These are phyloP conservation scores for Metschnikowia kunwiensis DNA, from an alignment of 805 yeast genomes.

Conservation along the genomic window DNA sequence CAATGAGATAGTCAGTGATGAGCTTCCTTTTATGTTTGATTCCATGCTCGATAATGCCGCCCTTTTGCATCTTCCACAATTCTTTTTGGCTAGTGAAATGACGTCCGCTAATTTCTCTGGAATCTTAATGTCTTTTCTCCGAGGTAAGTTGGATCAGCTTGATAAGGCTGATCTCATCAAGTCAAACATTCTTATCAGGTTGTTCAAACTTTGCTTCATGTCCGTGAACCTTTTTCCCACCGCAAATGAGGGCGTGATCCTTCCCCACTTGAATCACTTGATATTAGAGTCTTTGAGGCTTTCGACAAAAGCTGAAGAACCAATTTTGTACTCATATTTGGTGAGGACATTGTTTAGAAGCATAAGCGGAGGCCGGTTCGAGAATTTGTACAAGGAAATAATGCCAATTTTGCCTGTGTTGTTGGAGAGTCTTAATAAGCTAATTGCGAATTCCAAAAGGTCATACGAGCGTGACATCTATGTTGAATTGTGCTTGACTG, in stretches of 20 bases:
- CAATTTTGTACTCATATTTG: slow-evolving; percentile 82
- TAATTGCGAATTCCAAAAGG: slow-evolving; percentile 77
- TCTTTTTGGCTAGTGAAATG: slow-evolving; percentile 89
- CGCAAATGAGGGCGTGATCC: slow-evolving; percentile 79
- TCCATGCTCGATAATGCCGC: slow-evolving; percentile 82
- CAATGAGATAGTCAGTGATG: slow-evolving; percentile 83
- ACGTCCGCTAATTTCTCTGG: slow-evolving; percentile 92
- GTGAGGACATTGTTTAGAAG: slow-evolving; percentile 88
- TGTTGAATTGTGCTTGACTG: slow-evolving; percentile 91
- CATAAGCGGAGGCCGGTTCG: slow-evolving; percentile 96
- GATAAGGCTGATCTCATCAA: slow-evolving; percentile 78
- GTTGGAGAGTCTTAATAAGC: slow-evolving; percentile 77
- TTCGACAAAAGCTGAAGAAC: slow-evolving; percentile 85
- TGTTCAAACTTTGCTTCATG: slow-evolving; percentile 93
- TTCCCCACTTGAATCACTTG: slow-evolving; percentile 83
- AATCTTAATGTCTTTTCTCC: slow-evolving; percentile 70
- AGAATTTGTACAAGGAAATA: slow-evolving; percentile 85
- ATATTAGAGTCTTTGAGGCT: slow-evolving; percentile 75
- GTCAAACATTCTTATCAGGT: slow-evolving; percentile 75
- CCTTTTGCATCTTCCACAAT: slow-evolving; percentile 85
- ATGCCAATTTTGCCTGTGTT: slow-evolving; percentile 86
- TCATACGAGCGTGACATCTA: slow-evolving; percentile 92
- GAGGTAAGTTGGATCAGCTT: slow-evolving; percentile 66
- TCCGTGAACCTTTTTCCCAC: slow-evolving; percentile 89
- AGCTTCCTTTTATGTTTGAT: slow-evolving; percentile 72